Base-by-base conservation (phyloP, 73 alveolate genomes). In the Uronychia binucleata region DNA sequence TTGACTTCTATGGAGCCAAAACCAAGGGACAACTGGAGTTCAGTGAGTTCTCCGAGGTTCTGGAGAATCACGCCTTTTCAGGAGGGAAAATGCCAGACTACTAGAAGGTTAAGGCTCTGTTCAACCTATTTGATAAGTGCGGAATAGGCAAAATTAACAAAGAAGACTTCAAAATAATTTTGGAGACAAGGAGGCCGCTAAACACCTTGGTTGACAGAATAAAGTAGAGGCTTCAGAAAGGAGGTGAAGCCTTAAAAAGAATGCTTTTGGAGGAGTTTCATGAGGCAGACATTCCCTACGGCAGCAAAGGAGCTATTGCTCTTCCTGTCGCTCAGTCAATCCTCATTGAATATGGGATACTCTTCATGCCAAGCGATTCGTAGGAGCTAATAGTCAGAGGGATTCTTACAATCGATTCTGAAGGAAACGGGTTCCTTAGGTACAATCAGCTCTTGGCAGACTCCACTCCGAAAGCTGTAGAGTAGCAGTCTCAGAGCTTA, bases 271-370 rank as follows among this genome's bases (percentile, higher is more conserved):
- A 87, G 34, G 93, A 87, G 58, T 87, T 87, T 32, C 81, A 87
- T 19, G 59, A 87, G 60, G 93, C 93, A 8, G 93, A 87, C 32
- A 87, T 87, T 33, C 89, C 93, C 29, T 79, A 60, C 80, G 93
- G 93, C 0, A 35, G 86, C 58, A 8, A 74, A 0, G 93, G 93
- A 1, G 19, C 33, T 26, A 46, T 87, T 8, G 86, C 93, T 0
- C 74, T 87, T 11, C 57, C 89, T 1, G 59, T 75, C 80, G 83
- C 76, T 77, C 77, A 87, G 77, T 57, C 89, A 0, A 87, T 87
- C 27, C 27, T 87, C 78, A 80, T 87, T 0, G 93, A 87, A 30
- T 87, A 87, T 74, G 93, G 77, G 32, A 58, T 87, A 74, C 93
- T 85, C 1, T 30, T 80, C 34, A 28, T 87, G 77, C 87, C 80